These are phyloP conservation scores for Syzygium aqueum DNA, from an alignment of 345 rosid species.

Conservation along the genomic window DNA sequence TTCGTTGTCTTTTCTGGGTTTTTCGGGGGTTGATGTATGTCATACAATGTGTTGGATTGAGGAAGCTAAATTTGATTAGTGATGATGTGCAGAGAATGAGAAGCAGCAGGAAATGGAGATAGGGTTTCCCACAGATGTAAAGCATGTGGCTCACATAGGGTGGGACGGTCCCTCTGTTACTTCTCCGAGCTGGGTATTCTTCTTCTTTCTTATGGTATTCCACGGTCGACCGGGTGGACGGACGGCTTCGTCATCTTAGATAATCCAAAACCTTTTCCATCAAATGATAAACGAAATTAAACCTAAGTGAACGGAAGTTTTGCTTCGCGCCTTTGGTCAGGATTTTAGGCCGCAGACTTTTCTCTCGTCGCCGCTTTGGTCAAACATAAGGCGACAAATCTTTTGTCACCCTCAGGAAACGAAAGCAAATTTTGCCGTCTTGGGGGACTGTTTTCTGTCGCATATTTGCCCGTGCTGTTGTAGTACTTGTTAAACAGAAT, in stretches of 20 bases:
- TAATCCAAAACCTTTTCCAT: neutral
- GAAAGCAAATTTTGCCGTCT: neutral
- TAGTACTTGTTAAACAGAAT: neutral
- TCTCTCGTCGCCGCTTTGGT: neutral
- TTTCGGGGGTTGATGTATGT: neutral
- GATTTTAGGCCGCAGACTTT: neutral
- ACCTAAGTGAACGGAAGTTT: neutral
- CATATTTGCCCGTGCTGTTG: neutral
- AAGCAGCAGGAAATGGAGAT: slow-evolving; percentile 63
- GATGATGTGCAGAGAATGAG: slow-evolving; percentile 31
- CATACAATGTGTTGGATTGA: neutral
- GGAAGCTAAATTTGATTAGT: neutral
- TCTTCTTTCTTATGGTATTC: neutral
- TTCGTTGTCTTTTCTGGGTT: neutral
- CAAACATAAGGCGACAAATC: neutral
- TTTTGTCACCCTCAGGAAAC: neutral
- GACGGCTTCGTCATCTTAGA: neutral
- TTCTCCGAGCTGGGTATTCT: slow-evolving; percentile 61
- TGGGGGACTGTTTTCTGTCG: neutral
- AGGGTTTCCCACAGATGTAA: slow-evolving; percentile 81
- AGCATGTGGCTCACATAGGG: slow-evolving; percentile 84
- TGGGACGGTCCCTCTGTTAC: slow-evolving; percentile 50
- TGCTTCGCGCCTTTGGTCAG: neutral
- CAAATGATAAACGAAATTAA: neutral
- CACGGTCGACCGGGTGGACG: neutral